Base-by-base conservation (phyloP, 108 stramenopile species). In the Conticribra guillardii region DNA sequence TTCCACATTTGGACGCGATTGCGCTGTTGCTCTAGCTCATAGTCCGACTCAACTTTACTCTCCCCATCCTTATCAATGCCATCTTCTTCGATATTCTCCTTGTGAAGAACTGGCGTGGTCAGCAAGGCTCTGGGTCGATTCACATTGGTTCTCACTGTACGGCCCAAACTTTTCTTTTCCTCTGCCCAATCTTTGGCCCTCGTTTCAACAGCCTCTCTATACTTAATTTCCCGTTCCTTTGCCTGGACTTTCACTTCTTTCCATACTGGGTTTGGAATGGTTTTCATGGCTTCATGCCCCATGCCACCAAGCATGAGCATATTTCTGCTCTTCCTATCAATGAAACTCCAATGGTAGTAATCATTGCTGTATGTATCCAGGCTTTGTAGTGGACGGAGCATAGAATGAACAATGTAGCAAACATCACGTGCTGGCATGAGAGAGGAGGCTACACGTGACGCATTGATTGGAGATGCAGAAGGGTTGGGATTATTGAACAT, bases 111-210 rank as follows among this genome's bases (percentile, higher is more conserved):
- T 15, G 90, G 84, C 2, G 82, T 86, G n/a, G 82, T 83, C 68
- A 94, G 81, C 81, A 91, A 69, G 0, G 93, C 90, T 41, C 86
- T 84, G 11, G 93, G 93, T 4, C 93, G 80, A 19, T 83, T 83
- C 15, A 90, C 90, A 66, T 91, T 86, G 2, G 86, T 37, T 59
- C 86, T 91, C 30, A 83, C 73, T 33, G 84, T 68, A 53, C 83
- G 84, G 19, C 93, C 93, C 59, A 94, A 74, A 28, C 73, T 76
- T 30, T 71, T 63, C 49, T 91, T 87, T 54, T 90, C 81, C 14
- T 79, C 59, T 3, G 85, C 80, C 82, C 87, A 94, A 48, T 88
- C 78, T 60, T 87, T 87, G 14, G 93, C 77, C 63, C 89, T 87
- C 11, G 47, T 69, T 18, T 80, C 69, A 0, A 79, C 71, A 4